Conservation (phyloP, 2,329 filamentous ascomycete species). For the Epichloe typhina region DNA sequence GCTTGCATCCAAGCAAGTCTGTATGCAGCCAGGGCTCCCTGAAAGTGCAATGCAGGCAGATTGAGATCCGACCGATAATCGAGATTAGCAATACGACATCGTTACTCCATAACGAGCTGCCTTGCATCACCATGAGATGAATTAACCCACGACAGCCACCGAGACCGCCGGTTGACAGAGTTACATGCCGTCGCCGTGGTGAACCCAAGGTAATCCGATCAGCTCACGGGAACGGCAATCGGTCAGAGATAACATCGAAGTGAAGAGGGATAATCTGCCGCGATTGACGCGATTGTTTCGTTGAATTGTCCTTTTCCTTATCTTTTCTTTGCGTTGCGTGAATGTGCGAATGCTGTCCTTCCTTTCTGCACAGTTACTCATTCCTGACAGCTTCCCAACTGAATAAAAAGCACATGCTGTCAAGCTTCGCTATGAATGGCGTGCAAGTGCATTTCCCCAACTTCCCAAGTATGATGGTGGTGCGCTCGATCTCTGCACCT, state of each 20-base stretch:
- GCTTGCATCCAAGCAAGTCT: background rate
- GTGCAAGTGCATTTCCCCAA: background rate
- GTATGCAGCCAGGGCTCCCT: background rate
- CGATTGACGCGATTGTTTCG: too few species aligned
- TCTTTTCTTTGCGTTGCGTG: background rate
- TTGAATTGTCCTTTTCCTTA: background rate
- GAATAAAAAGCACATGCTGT: background rate
- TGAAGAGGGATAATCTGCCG: background rate
- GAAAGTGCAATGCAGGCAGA: background rate
- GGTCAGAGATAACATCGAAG: background rate
- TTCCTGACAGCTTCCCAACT: background rate
- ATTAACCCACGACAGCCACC: background rate
- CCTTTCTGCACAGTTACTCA: background rate
- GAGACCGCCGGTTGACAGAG: background rate
- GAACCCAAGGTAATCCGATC: background rate
- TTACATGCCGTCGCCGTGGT: background rate
- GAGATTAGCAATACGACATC: background rate
- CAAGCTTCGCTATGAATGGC: background rate
- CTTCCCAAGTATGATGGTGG: background rate
- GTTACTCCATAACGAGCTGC: background rate
- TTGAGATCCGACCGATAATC: background rate
- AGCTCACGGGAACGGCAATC: background rate
- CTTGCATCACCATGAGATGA: background rate
- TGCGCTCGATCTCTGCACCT: background rate
- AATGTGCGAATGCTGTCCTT: too few species aligned